These are phyloP conservation scores for Chenopodium album DNA, from an alignment of 148 eudicot species.

Conservation along the genomic window DNA sequence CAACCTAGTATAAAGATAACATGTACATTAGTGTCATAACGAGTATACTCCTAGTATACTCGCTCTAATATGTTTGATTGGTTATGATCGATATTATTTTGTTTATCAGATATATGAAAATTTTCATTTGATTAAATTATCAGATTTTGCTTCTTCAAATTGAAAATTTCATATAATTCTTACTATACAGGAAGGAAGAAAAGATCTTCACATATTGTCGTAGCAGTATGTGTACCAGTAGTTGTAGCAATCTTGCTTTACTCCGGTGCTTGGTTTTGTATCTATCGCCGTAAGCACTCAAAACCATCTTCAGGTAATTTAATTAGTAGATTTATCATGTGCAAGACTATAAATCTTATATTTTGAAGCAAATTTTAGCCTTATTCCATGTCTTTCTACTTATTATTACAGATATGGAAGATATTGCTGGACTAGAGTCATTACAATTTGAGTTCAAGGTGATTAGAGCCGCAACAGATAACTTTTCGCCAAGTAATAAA, in stretches of 20 bases:
- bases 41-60: no score
- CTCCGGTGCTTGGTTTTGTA: neutral
- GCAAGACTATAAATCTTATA: no score
- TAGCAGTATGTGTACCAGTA: neutral
- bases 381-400: neutral
- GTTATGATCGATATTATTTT: no score
- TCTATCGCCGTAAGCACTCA: neutral
- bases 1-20: no score
- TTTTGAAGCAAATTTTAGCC: no score
- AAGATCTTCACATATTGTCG: neutral
- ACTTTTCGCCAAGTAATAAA: slow-evolving; percentile 12
- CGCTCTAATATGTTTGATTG: no score
- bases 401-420: neutral
- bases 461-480: slow-evolving; percentile 7
- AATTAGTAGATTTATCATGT: no score
- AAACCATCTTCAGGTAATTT: neutral
- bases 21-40: no score
- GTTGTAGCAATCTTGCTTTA: slow-evolving; percentile 7
- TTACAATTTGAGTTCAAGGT: slow-evolving; percentile 2
- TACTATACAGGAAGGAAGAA: slow-evolving; percentile 1
- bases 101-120: no score
- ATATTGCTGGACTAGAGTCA: neutral
- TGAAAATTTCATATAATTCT: neutral
- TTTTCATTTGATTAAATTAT: no score
- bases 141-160: slow-evolving; percentile 26